phyloP scores from a whole-genome alignment of 768 basidiomycete species.

The Amanita rubescens region DNA sequence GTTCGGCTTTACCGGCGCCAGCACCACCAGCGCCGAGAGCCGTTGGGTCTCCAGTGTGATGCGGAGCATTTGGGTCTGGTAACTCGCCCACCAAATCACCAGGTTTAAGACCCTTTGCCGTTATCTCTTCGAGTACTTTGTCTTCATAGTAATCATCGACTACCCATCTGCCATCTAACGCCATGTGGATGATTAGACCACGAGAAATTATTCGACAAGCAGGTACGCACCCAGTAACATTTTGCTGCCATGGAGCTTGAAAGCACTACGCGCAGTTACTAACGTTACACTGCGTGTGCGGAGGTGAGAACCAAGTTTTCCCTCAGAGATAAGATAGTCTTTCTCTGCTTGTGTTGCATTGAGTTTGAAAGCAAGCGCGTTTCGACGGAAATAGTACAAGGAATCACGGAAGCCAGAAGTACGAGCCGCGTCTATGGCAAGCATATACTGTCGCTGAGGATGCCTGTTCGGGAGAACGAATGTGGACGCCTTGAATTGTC shows the following conservation, averaged over 20 bases:
- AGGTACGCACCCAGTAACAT: constrained; percentile 61
- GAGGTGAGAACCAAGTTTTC: constrained; percentile 83
- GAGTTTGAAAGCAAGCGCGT: constrained; percentile 84
- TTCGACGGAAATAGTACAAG: constrained; percentile 94
- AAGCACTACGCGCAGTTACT: constrained; percentile 87
- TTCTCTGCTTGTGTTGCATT: constrained; percentile 88
- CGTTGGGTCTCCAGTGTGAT: constrained; percentile 38
- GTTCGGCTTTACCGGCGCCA: constrained; percentile 32
- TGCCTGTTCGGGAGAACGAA: constrained; percentile 84
- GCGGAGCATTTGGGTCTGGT: constrained; percentile 58
- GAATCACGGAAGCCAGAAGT: constrained; percentile 96
- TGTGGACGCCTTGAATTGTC: constrained; percentile 82
- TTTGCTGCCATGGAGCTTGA: constrained; percentile 90
- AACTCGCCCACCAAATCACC: constrained; percentile 81
- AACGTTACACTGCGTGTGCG: constrained; percentile 90
- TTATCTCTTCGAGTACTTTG: constrained; percentile 67
- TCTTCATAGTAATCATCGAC: constrained; percentile 96
- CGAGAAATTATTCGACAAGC: background rate
- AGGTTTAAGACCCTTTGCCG: constrained; percentile 74
- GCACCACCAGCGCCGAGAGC: constrained; percentile 28
- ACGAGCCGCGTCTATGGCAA: constrained; percentile 95
- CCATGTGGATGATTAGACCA: background rate
- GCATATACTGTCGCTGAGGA: constrained; percentile 82
- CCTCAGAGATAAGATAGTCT: constrained; percentile 82
- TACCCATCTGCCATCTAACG: constrained; percentile 83